Conservation (phyloP, 306 rosid species). For the Boehmeria nivea region DNA sequence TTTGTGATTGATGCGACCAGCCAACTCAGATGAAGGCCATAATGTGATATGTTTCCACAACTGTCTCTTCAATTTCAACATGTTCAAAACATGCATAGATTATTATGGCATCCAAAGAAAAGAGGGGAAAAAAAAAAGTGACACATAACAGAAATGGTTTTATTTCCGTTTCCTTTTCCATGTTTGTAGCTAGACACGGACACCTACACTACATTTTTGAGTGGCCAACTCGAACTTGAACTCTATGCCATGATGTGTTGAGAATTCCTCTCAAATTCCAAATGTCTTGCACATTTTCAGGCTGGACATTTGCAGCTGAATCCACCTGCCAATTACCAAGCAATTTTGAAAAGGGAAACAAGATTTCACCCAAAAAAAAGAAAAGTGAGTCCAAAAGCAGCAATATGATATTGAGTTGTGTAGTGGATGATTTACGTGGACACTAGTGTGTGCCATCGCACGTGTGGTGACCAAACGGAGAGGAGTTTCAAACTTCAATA, state of each 20-base stretch:
- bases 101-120: background rate
- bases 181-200: too few species aligned
- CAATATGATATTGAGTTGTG: background rate
- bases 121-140: too few species aligned
- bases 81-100: background rate
- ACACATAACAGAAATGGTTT: background rate
- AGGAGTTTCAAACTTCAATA: background rate
- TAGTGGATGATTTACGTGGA: background rate
- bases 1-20: too few species aligned
- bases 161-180: too few species aligned
- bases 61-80: too few species aligned
- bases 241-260: constrained; percentile 87
- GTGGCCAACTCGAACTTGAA: constrained; percentile 64
- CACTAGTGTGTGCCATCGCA: background rate
- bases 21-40: too few species aligned
- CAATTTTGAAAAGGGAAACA: too few species aligned
- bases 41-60: too few species aligned
- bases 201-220: constrained; percentile 52
- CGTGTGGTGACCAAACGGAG: constrained; percentile 7
- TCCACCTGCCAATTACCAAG: constrained; percentile 61
- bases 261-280: constrained; percentile 94
- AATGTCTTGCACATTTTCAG: constrained; percentile 69
- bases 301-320: constrained; percentile 84
- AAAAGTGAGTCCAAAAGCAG: background rate
- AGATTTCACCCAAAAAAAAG: background rate